Base-by-base conservation (phyloP, 768 basidiomycete genomes). In the Suillus variegatus region DNA sequence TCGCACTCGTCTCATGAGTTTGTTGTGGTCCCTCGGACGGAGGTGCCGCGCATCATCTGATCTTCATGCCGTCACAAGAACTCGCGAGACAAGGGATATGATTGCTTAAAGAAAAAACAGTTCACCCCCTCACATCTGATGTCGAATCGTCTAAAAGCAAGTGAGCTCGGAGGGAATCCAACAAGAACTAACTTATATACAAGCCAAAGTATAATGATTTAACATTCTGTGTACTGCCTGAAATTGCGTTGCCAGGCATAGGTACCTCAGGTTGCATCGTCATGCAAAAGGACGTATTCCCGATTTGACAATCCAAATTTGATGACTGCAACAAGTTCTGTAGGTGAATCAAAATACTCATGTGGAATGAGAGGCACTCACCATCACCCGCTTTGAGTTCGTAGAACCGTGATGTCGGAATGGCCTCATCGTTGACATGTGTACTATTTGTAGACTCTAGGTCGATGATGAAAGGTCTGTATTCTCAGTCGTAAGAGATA, bases 401-500 rank as follows among this genome's bases (percentile, higher is more conserved):
- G 73, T 90, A 96, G 75, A 88, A 99, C 66, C 97, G 82, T 9
- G 94, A 90, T 2, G 88, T 81, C 3, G 97, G 97, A 67, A 99
- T 91, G 57, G 83, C 78, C 71, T 90, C 86, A 67, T 89, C 93
- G 71, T 99, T 99, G 55, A 99, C 97, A 69, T 86, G 83, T 0
- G 97, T 99, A 2, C 93, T 89, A 74, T 99, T 99, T 3, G 97
- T 98, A n/a, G 95, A 97, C 70, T 99, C 96, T 10, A 99, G 86
- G 78, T 99, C 97, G 66, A 99, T 97, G 60, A 99, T 86, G 76
- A 95, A 99, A 1, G 97, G 95, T 73, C 95, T 99, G 68, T 16
- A 35, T 63, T n/a, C 18, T 63, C 43, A 65, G 51, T 62, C 52
- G 32, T 46, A 56, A 58, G 36, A 35, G 57, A 55, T 55, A 49